Evolutionary conservation across 331 rosid genomes (phyloP).

Genomic region (Malus hybrid): DNA sequence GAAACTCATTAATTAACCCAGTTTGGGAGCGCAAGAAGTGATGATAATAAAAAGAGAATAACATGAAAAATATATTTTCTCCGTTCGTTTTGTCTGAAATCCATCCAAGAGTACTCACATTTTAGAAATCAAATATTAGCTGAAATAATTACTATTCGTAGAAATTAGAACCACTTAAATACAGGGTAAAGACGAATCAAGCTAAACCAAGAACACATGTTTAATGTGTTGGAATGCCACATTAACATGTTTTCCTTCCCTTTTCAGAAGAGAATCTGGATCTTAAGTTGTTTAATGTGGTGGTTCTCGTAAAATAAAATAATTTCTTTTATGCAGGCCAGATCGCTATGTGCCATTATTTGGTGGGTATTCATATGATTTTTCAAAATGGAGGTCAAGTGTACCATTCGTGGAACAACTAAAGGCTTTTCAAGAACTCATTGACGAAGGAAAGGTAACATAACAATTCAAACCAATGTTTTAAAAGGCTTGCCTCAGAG

Average conservation of each 20-base stretch:
- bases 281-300: background rate
- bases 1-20: background rate
- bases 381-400: slow-evolving; percentile 83
- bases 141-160: background rate
- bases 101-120: background rate
- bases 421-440: slow-evolving; percentile 80
- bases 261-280: slow-evolving; percentile 4
- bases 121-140: background rate
- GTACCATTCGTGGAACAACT: slow-evolving; percentile 88
- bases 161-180: background rate
- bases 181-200: background rate
- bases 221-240: background rate
- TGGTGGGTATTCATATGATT: slow-evolving; percentile 56
- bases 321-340: slow-evolving; percentile 56
- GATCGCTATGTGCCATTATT: slow-evolving; percentile 74
- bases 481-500: too few relatives aligned
- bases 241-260: background rate
- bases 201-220: background rate
- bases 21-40: background rate
- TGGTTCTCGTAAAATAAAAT: slow-evolving; percentile 1
- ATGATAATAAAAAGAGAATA: background rate
- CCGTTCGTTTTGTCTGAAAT: background rate
- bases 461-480: background rate
- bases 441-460: slow-evolving; percentile 84
- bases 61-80: background rate